phyloP scores from a whole-genome alignment of 768 basidiomycete species.

The Kwoniella mangroviensis region DNA sequence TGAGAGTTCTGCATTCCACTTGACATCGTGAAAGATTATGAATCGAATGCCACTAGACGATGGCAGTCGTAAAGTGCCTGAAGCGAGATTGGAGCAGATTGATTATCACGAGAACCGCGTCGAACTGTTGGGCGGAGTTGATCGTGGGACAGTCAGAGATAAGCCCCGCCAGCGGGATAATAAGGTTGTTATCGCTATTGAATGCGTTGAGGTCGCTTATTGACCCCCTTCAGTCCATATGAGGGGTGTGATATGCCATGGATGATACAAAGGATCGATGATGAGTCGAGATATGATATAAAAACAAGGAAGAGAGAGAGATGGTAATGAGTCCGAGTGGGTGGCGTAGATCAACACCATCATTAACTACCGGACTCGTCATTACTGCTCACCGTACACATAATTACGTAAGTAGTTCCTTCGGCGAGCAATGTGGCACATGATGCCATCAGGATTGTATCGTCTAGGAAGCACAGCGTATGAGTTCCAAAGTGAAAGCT shows the following conservation, averaged over 20 bases:
- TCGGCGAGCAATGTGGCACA: background rate
- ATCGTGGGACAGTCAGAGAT: constrained; percentile 1
- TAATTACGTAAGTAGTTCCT: background rate
- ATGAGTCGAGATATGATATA: background rate
- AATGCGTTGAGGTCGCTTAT: background rate
- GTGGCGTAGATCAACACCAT: background rate
- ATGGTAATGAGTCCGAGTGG: background rate
- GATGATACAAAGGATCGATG: background rate
- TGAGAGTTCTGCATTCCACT: constrained; percentile 16
- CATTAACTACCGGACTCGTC: background rate
- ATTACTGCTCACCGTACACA: background rate
- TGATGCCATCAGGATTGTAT: no score
- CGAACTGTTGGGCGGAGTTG: background rate
- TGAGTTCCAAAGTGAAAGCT: no score
- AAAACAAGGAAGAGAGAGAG: background rate
- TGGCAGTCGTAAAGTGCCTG: no score
- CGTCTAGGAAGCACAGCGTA: no score
- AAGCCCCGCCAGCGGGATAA: constrained; percentile 19
- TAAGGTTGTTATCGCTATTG: background rate
- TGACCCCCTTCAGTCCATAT: background rate
- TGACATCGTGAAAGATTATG: no score
- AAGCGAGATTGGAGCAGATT: background rate
- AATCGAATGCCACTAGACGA: no score
- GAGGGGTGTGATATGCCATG: background rate
- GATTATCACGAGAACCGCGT: background rate